Evolutionary conservation across 2,329 filamentous ascomycete genomes (phyloP).

Genomic region (Chrysoporthe puriensis): DNA sequence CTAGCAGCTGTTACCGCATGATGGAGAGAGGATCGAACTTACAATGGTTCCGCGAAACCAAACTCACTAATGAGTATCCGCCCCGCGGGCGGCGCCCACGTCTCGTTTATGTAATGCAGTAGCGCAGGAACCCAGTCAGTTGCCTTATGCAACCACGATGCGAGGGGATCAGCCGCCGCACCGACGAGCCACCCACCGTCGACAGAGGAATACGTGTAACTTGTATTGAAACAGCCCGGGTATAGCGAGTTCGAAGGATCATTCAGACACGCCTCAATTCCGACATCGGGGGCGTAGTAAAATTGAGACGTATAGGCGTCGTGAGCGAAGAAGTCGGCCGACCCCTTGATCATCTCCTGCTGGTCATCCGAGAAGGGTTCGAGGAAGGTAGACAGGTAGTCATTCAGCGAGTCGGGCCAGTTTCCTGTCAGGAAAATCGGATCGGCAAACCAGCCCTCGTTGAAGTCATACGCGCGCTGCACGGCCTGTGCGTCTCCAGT

Average conservation of each 20-base stretch:
- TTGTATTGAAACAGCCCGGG: slow-evolving; percentile 24
- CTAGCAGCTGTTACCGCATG: neutral
- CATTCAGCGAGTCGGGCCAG: slow-evolving; percentile 20
- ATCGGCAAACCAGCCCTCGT: slow-evolving; percentile 26
- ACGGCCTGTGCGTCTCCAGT: slow-evolving; percentile 17
- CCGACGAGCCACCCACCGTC: slow-evolving; percentile 23
- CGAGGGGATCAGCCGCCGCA: slow-evolving; percentile 15
- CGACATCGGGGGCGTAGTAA: slow-evolving; percentile 21
- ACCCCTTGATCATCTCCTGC: slow-evolving; percentile 11
- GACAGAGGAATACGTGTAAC: slow-evolving; percentile 15
- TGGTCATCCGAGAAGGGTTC: slow-evolving; percentile 21
- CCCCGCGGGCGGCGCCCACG: slow-evolving; percentile 17
- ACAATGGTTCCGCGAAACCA: slow-evolving; percentile 22
- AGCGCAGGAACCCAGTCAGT: slow-evolving; percentile 24
- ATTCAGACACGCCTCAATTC: slow-evolving; percentile 18
- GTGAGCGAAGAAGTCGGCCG: slow-evolving; percentile 21
- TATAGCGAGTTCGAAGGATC: slow-evolving; percentile 17
- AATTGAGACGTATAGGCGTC: slow-evolving; percentile 25
- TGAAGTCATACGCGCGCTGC: slow-evolving; percentile 26
- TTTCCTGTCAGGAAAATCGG: slow-evolving; percentile 24
- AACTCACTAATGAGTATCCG: slow-evolving; percentile 21
- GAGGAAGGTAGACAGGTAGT: slow-evolving; percentile 25
- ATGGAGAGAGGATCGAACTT: neutral
- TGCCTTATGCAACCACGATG: slow-evolving; percentile 19
- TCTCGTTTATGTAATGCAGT: slow-evolving; percentile 22